A percentile compares a stretch with the other conserved stretches of the same genome.
Evolutionary conservation across 495 filamentous ascomycete genomes (phyloP).

Genomic region (Aspergillus sclerotioniger): DNA sequence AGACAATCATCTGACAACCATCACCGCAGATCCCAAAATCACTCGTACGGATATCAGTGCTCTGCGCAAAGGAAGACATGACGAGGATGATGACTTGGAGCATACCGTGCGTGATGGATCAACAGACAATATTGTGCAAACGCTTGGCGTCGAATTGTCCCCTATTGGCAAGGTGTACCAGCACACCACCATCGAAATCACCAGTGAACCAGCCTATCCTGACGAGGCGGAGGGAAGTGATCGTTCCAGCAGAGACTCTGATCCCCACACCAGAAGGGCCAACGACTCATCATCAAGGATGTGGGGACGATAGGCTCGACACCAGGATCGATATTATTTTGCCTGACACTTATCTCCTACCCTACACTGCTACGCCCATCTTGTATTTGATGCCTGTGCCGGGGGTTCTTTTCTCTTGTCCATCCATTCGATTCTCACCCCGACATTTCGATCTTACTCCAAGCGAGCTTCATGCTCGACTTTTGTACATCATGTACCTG

Average conservation of each 20-base stretch:
- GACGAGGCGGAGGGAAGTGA: conserved; percentile 24
- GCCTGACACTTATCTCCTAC: not conserved
- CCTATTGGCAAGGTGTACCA: conserved; percentile 46
- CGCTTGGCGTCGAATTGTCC: conserved; percentile 29
- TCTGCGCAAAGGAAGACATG: conserved; percentile 21
- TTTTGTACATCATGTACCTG: no score
- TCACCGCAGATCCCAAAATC: conserved; percentile 33
- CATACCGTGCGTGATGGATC: conserved; percentile 31
- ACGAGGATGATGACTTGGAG: conserved; percentile 20
- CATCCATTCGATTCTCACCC: not conserved
- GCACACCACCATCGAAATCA: conserved; percentile 47
- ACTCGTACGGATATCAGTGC: conserved; percentile 24
- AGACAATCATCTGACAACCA: conserved; percentile 33
- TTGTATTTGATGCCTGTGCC: not conserved
- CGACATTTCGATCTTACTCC: not conserved
- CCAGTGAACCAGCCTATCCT: conserved; percentile 38
- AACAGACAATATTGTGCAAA: conserved; percentile 39
- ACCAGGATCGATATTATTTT: no score
- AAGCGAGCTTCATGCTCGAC: no score
- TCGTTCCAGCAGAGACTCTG: conserved; percentile 36
- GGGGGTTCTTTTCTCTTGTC: not conserved
- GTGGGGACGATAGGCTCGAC: conserved; percentile 26
- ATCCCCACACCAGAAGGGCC: conserved; percentile 14
- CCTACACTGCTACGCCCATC: not conserved
- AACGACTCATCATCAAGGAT: conserved; percentile 18